A percentile compares a stretch with the other conserved stretches of the same genome.
These are phyloP conservation scores for Aspergillus pseudoglaucus DNA, from an alignment of 2,329 filamentous ascomycete genomes.

Conservation along the genomic window DNA sequence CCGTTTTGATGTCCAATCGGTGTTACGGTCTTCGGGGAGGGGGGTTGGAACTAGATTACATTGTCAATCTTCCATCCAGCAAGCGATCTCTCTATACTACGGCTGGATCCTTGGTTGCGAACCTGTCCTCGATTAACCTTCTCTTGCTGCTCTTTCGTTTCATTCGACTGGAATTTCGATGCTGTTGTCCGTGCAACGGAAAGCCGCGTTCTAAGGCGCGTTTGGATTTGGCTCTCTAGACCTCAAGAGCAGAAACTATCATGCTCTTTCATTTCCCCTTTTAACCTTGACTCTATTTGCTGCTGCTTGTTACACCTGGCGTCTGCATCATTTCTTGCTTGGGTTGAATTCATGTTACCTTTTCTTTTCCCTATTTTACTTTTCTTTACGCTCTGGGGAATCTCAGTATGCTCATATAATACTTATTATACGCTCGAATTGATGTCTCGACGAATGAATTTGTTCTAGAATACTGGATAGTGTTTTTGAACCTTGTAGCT, in stretches of 20 bases:
- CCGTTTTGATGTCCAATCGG: neutral
- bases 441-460: neutral
- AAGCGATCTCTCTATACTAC: slow-evolving; percentile 7
- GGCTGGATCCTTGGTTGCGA: slow-evolving; percentile 1
- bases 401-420: slow-evolving; percentile 33
- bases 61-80: slow-evolving; percentile 9
- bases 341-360: slow-evolving; percentile 22
- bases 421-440: slow-evolving; percentile 14
- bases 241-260: slow-evolving; percentile 20
- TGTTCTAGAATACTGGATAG: neutral
- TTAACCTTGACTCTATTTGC: slow-evolving; percentile 19
- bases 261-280: slow-evolving; percentile 17
- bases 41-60: slow-evolving; percentile 2
- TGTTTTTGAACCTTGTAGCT: neutral
- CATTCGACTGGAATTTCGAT: slow-evolving; percentile 1
- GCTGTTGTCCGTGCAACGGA: slow-evolving; percentile 8
- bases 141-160: neutral
- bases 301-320: slow-evolving; percentile 24
- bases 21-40: neutral
- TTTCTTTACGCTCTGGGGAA: slow-evolving; percentile 12
- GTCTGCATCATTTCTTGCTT: slow-evolving; percentile 27
- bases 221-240: slow-evolving; percentile 27
- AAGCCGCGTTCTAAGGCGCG: slow-evolving; percentile 13
- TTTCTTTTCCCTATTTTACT: slow-evolving; percentile 5
- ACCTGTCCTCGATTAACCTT: slow-evolving; percentile 1